phyloP scores from a whole-genome alignment of 176 grass and related monocot genomes.

The Aegilops longissima region DNA sequence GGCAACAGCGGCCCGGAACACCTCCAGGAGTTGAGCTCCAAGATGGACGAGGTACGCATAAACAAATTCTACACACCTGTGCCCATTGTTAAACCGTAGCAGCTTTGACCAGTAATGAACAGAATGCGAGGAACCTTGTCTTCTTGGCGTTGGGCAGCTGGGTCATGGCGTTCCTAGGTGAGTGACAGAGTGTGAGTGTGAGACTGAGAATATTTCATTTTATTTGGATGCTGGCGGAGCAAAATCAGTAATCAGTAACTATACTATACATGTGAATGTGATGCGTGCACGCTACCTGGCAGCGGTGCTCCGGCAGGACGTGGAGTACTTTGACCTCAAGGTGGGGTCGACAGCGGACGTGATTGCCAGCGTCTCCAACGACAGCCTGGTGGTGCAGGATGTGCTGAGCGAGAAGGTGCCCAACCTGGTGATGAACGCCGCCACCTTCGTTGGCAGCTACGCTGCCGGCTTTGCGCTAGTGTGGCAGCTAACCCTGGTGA shows the following conservation, averaged over 20 bases:
- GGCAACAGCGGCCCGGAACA: conserved; percentile 23
- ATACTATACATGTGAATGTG: not conserved
- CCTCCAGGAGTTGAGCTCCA: conserved; percentile 41
- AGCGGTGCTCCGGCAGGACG: conserved; percentile 78
- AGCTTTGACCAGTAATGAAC: not conserved
- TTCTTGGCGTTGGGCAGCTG: conserved; percentile 55
- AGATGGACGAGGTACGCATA: conserved; percentile 46
- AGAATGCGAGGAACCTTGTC: conserved; percentile 59
- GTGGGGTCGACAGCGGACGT: conserved; percentile 63
- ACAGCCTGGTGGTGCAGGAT: conserved; percentile 80
- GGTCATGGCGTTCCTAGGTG: conserved; percentile 80
- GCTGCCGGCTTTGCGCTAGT: conserved; percentile 49
- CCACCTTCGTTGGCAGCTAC: conserved; percentile 67
- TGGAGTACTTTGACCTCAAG: conserved; percentile 91
- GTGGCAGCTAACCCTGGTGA: conserved; percentile 69
- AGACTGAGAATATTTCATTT: too few species aligned
- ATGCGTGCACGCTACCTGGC: conserved; percentile 71
- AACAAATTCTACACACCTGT: not conserved
- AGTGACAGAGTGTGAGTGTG: not conserved
- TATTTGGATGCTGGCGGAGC: not conserved
- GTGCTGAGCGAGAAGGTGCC: conserved; percentile 76
- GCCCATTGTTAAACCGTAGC: too few species aligned
- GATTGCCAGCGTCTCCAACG: conserved; percentile 77
- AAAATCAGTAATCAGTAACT: too few species aligned
- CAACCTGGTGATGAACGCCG: conserved; percentile 72